Evolutionary conservation across 2,329 filamentous ascomycete species (phyloP).

Genomic region (Blastomyces percursus): DNA sequence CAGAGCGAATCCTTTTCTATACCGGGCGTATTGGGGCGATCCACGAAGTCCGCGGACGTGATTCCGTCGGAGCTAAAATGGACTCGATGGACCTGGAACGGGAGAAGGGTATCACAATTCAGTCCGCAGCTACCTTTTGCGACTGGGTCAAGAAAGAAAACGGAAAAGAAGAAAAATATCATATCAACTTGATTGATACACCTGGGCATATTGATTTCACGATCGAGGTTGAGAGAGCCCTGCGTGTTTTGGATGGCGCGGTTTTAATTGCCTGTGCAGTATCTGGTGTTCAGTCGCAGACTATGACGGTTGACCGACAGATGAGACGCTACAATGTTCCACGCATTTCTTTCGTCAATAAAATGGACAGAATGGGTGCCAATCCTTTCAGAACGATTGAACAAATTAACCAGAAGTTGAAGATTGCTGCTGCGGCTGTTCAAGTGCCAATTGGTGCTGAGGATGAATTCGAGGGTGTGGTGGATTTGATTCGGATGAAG

Average conservation of each 20-base stretch:
- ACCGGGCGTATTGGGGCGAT: constrained; percentile 94
- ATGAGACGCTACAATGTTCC: constrained; percentile 98
- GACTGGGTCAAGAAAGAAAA: constrained; percentile 86
- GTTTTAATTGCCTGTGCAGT: constrained; percentile 98
- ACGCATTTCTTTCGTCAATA: constrained; percentile 93
- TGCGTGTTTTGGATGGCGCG: constrained; percentile 89
- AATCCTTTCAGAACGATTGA: constrained; percentile 97
- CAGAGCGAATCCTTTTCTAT: constrained; percentile 95
- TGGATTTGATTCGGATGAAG: constrained; percentile 87
- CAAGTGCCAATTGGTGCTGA: constrained; percentile 91
- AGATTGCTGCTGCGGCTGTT: constrained; percentile 81
- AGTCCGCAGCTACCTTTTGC: constrained; percentile 94
- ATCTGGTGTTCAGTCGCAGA: constrained; percentile 93
- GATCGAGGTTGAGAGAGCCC: constrained; percentile 91
- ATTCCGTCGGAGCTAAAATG: constrained; percentile 97
- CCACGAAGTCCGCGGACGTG: constrained; percentile 82
- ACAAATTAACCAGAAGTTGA: constrained; percentile 93
- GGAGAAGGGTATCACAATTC: constrained; percentile 98
- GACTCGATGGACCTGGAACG: constrained; percentile 98
- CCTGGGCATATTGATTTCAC: constrained; percentile 99
- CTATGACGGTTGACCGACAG: constrained; percentile 94
- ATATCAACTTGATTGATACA: constrained; percentile 97
- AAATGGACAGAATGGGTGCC: constrained; percentile 98
- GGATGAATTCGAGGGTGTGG: constrained; percentile 82
- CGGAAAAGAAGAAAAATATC: constrained; percentile 79